A percentile compares a stretch with the other conserved stretches of the same genome.
Conservation (phyloP, 1,139 yeast genomes). For the Diutina mesorugosa region DNA sequence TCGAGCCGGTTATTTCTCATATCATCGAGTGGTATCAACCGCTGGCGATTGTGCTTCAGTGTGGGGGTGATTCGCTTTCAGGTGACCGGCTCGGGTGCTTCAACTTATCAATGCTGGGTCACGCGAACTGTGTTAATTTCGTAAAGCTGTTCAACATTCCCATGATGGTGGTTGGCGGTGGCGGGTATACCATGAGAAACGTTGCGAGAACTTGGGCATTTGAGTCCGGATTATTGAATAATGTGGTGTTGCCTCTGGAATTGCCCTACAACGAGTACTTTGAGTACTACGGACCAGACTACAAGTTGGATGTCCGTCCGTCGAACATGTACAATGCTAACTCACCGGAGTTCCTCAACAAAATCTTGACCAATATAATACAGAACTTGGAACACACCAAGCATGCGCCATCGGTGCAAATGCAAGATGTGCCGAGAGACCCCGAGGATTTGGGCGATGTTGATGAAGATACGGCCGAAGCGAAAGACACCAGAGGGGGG, state of each 20-base stretch:
- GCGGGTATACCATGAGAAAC: slow-evolving; percentile 96
- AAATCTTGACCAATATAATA: slow-evolving; percentile 66
- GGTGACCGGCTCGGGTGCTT: slow-evolving; percentile 90
- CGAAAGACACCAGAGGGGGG: slow-evolving; percentile 86
- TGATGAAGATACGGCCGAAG: slow-evolving; percentile 60
- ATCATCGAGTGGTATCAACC: slow-evolving; percentile 93
- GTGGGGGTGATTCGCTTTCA: slow-evolving; percentile 89
- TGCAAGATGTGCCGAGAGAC: slow-evolving; percentile 82
- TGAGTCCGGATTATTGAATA: slow-evolving; percentile 82
- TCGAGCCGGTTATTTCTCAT: slow-evolving; percentile 73
- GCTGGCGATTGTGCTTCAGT: slow-evolving; percentile 79
- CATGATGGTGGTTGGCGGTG: slow-evolving; percentile 89
- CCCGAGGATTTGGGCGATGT: slow-evolving; percentile 74
- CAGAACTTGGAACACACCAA: slow-evolving; percentile 76
- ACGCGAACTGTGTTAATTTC: slow-evolving; percentile 88
- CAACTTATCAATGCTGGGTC: slow-evolving; percentile 85
- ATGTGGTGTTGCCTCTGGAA: slow-evolving; percentile 65
- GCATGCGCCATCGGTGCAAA: slow-evolving; percentile 92
- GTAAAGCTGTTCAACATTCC: slow-evolving; percentile 84
- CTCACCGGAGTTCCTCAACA: slow-evolving; percentile 83
- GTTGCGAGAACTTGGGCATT: slow-evolving; percentile 95
- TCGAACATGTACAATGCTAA: slow-evolving; percentile 96
- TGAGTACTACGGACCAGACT: slow-evolving; percentile 95
- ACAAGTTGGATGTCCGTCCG: slow-evolving; percentile 84
- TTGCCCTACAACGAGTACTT: slow-evolving; percentile 93